Base-by-base conservation (phyloP, 2,329 filamentous ascomycete species). In the Dactylellina drechsleri region DNA sequence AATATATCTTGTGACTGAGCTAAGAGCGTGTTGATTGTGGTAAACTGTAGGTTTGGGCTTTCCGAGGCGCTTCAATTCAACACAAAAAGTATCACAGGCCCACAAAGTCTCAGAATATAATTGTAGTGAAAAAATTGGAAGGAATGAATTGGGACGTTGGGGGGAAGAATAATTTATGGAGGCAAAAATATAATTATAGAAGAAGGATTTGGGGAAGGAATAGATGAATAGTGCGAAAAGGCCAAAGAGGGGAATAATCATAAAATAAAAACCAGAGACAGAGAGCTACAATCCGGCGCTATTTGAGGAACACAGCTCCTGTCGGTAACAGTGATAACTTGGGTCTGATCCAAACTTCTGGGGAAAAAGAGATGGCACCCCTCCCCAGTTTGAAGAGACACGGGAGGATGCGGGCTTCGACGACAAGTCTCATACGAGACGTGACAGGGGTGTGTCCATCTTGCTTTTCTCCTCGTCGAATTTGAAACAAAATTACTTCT, bases 331-430 rank as follows among this genome's bases (percentile, higher is more conserved):
- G 43, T 47, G 43, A 47, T 47, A 12, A 18, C 43, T 47, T 58
- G 20, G 50, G 23, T 28, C 56, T 23, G 43, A 47, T 53, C 45
- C 56, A 23, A 36, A 43, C 18, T 54, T 68, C 65, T 57, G 54
- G 40, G 65, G 28, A 58, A 67, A 75, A 57, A 31, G n/a, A 49
- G 18, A 45, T 43, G 18, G 26, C 45, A 16, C 28, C 50, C 23
- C 4, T 49, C 20, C 57, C 31, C 50, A 56, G 43, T 60, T 47
- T 60, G 52, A 52, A 67, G 57, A 62, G n/a, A 31, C 41, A 68
- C 71, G 71, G 71, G 71, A 75, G 52, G 58, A 58, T 61, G 64
- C 71, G 36, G 71, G n/a, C 18, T 75, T 75, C 64, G 53, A 65
- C 16, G 64, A 60, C 47, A 75, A 20, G 71, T 59, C 58, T 68